Percentiles rank a stretch among this genome's conserved stretches.
phyloP scores from a whole-genome alignment of 345 rosid genomes.

The Cochlearia excelsa region DNA sequence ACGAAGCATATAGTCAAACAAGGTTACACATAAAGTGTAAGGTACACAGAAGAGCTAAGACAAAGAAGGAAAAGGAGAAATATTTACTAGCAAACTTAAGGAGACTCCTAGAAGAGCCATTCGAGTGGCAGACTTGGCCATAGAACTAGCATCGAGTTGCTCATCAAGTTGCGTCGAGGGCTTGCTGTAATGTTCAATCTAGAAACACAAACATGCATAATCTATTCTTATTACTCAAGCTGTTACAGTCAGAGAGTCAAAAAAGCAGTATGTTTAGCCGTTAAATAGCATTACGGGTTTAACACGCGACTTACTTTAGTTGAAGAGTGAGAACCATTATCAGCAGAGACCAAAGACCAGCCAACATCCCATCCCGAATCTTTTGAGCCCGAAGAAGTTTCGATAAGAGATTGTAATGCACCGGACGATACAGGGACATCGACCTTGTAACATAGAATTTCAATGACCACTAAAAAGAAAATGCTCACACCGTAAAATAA shows the following conservation, averaged over 20 bases:
- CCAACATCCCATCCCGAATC: slow-evolving; percentile 92
- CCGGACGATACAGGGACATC: slow-evolving; percentile 70
- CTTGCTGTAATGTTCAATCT: slow-evolving; percentile 39
- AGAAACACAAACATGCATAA: slow-evolving; percentile 18
- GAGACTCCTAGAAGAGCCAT: slow-evolving; percentile 77
- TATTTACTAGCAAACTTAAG: slow-evolving; percentile 47
- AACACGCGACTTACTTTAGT: slow-evolving; percentile 27
- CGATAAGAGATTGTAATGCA: slow-evolving; percentile 71
- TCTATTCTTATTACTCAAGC: slow-evolving; percentile 7
- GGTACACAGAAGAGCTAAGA: slow-evolving; percentile 8
- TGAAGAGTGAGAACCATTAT: slow-evolving; percentile 41
- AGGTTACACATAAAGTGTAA: slow-evolving; percentile 5
- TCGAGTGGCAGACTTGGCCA: slow-evolving; percentile 63
- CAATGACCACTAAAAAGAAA: slow-evolving; percentile 26
- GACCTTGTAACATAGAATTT: slow-evolving; percentile 49
- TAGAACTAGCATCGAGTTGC: slow-evolving; percentile 44
- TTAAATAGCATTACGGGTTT: no score
- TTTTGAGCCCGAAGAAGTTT: slow-evolving; percentile 60
- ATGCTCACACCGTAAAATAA: neutral
- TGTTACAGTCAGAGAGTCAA: neutral
- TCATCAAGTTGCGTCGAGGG: slow-evolving; percentile 40
- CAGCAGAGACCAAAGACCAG: slow-evolving; percentile 75
- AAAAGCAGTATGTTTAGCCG: slow-evolving; percentile 30
- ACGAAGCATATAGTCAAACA: neutral
- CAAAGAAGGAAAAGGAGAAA: slow-evolving; percentile 17